A percentile compares a stretch with the other conserved stretches of the same genome.
phyloP scores from a whole-genome alignment of 345 rosid genomes.

The Camelina sativa region DNA sequence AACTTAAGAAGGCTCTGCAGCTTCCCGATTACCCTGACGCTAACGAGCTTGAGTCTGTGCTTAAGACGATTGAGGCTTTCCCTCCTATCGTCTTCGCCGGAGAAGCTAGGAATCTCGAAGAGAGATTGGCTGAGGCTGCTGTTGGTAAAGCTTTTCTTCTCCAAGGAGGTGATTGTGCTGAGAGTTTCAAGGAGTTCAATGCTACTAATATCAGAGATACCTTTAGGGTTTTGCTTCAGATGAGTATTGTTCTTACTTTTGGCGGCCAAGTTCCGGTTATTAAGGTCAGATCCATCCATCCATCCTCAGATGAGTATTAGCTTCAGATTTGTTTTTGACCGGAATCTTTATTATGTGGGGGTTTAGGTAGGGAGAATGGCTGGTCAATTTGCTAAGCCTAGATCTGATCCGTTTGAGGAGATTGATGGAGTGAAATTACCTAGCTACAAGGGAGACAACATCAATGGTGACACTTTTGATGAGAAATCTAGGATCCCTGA shows the following conservation, averaged over 20 bases:
- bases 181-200: slow-evolving; percentile 65
- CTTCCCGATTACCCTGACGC: slow-evolving; percentile 58
- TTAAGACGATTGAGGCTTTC: slow-evolving; percentile 52
- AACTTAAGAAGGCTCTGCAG: slow-evolving; percentile 52
- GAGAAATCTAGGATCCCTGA: slow-evolving; percentile 66
- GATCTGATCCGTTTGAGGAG: slow-evolving; percentile 58
- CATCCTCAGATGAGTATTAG: too few species aligned
- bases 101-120: slow-evolving; percentile 58
- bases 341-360: neutral
- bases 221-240: slow-evolving; percentile 62
- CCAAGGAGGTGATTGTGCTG: slow-evolving; percentile 67
- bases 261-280: slow-evolving; percentile 66
- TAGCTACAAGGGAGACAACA: slow-evolving; percentile 66
- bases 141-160: slow-evolving; percentile 59
- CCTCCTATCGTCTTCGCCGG: slow-evolving; percentile 63
- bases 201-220: slow-evolving; percentile 57
- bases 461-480: slow-evolving; percentile 61
- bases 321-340: neutral
- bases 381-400: slow-evolving; percentile 69
- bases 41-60: slow-evolving; percentile 48
- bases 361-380: slow-evolving; percentile 73
- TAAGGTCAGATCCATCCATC: slow-evolving; percentile 47
- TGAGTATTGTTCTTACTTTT: slow-evolving; percentile 64
- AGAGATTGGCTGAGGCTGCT: slow-evolving; percentile 55
- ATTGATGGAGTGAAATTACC: slow-evolving; percentile 60